These are phyloP conservation scores for Boletus vermiculosoides DNA, from an alignment of 768 basidiomycete genomes.

Conservation along the genomic window DNA sequence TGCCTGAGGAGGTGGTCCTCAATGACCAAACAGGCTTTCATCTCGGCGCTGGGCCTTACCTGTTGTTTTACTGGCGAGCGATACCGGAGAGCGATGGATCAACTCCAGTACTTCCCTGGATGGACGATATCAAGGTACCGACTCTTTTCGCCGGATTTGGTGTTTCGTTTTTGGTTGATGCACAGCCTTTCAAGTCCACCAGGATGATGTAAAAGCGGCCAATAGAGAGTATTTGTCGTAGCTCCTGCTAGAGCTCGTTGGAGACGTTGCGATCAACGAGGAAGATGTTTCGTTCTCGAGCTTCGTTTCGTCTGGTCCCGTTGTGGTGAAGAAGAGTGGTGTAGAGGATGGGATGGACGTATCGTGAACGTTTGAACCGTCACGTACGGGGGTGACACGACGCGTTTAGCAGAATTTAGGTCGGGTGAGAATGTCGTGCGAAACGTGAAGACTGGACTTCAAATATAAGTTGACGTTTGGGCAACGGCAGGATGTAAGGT, in stretches of 20 bases:
- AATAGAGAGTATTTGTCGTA: slow-evolving; percentile 37
- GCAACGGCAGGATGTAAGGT: too few relatives aligned
- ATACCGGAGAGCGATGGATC: slow-evolving; percentile 22
- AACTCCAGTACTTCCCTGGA: slow-evolving; percentile 22
- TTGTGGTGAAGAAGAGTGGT: background rate
- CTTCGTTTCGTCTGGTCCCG: background rate
- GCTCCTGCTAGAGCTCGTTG: slow-evolving; percentile 32
- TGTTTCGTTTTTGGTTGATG: background rate
- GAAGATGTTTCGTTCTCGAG: background rate
- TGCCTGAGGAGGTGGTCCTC: slow-evolving; percentile 66
- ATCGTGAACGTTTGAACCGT: slow-evolving; percentile 11
- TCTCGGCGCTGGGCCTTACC: slow-evolving; percentile 72
- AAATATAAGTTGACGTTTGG: too few relatives aligned
- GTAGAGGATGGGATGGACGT: slow-evolving; percentile 18
- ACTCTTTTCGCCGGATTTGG: background rate
- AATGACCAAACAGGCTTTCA: slow-evolving; percentile 71
- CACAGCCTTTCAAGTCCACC: background rate
- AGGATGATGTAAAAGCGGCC: slow-evolving; percentile 37
- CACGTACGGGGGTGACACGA: too few relatives aligned
- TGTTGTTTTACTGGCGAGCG: slow-evolving; percentile 63
- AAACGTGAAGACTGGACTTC: too few relatives aligned
- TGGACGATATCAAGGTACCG: slow-evolving; percentile 31
- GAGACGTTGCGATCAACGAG: slow-evolving; percentile 21
- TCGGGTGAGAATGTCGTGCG: too few relatives aligned
- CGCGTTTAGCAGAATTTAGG: too few relatives aligned